Evolutionary conservation across 2,329 filamentous ascomycete genomes (phyloP).

Genomic region (Aspergillus alliaceus): DNA sequence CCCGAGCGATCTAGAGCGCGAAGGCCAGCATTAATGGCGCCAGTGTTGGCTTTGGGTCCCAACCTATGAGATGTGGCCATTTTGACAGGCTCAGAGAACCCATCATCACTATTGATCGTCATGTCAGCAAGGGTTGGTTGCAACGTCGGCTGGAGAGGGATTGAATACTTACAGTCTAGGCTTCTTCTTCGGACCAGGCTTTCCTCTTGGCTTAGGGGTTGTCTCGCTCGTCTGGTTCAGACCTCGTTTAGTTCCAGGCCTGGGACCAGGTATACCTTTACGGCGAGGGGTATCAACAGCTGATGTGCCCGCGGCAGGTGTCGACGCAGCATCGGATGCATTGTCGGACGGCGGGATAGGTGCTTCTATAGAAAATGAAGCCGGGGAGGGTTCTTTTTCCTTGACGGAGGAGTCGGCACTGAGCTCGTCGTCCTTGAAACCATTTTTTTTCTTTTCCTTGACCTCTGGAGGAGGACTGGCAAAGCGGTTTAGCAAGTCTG

Average conservation of each 20-base stretch:
- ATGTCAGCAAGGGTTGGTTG: constrained; percentile 1
- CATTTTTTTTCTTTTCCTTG: constrained; percentile 21
- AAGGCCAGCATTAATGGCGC: constrained; percentile 94
- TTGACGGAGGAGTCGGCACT: constrained; percentile 24
- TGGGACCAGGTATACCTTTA: constrained; percentile 71
- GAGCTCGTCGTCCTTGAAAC: constrained; percentile 15
- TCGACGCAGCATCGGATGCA: constrained; percentile 41
- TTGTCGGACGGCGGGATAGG: constrained; percentile 43
- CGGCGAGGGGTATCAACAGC: constrained; percentile 61
- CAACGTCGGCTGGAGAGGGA: neutral
- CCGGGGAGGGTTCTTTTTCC: constrained; percentile 34
- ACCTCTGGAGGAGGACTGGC: constrained; percentile 20
- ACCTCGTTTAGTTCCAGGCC: constrained; percentile 62
- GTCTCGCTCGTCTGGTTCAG: constrained; percentile 57
- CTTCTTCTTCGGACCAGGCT: constrained; percentile 97
- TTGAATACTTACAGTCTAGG: constrained; percentile 73
- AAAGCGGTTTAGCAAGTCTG: constrained; percentile 38
- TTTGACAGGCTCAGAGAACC: constrained; percentile 45
- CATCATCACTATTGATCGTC: constrained; percentile 47
- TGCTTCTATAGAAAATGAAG: constrained; percentile 36
- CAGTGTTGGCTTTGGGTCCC: constrained; percentile 93
- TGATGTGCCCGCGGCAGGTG: constrained; percentile 41
- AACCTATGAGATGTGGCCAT: constrained; percentile 67
- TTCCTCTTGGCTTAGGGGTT: constrained; percentile 70
- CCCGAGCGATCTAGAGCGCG: constrained; percentile 90